Base-by-base conservation (phyloP, 768 basidiomycete species). In the Agaricus blazei region DNA sequence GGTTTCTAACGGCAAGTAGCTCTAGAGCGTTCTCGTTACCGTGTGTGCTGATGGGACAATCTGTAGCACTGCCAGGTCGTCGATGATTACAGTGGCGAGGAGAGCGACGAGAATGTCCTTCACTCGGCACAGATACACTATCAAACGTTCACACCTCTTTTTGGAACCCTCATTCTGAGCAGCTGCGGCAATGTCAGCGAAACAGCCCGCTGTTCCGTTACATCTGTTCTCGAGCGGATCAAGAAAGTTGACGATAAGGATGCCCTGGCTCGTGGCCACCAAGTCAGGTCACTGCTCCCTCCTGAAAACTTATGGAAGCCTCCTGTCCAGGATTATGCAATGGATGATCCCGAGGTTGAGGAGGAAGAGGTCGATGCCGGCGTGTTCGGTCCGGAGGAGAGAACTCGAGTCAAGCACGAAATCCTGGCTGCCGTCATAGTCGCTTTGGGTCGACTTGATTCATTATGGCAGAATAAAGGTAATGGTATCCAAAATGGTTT, bases 131-230 rank as follows among this genome's bases (percentile, higher is more conserved):
- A 72, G 45, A 84, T 98, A 44, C 81, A 86, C 38, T 89, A 91
- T 2, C 87, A 90, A 63, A 83, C 88, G 4, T 98, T 98, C 69
- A 97, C 93, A 2, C 91, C 92, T 11, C 87, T 97, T 48, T 79
- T 98, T 29, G 94, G 91, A 42, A 89, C 90, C 0, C 75, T 98
- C 28, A 79, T 98, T 12, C 82, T 98, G 44, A 92, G 87, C 65
- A 79, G 86, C 27, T 93, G 90, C 62, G 75, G 80, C 47, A 71
- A 79, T 48, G 85, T 97, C 34, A 85, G 87, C 47, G 84, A 84
- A 28, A 78, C 83, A 3, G 83, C 92, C 19, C 81, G 92, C 58
- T 75, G 78, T 48, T 84, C 88, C 2, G 79, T 97, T 54, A 91
- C 95, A 15, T 82, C 90, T 60, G 73, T 96, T 47, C 75, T 97